A percentile compares a stretch with the other conserved stretches of the same genome.
Evolutionary conservation across 176 grass and related monocot species (phyloP).

Genomic region (Oryza nivara): DNA sequence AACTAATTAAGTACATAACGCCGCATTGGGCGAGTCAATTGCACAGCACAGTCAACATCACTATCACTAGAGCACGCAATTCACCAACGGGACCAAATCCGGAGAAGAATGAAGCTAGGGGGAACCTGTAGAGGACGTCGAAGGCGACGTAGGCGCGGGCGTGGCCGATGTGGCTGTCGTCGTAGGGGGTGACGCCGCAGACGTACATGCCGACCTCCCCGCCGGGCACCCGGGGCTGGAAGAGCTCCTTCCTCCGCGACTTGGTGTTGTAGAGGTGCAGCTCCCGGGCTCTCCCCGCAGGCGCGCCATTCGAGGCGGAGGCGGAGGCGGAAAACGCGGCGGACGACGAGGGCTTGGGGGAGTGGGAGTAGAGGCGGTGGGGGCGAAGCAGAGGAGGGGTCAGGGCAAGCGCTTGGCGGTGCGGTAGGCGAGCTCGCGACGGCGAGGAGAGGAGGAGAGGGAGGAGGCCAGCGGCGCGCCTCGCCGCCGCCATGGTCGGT

Average conservation of each 20-base stretch:
- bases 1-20: not conserved
- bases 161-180: conserved; percentile 95
- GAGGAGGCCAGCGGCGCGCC: conserved; percentile 39
- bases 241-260: conserved; percentile 67
- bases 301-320: conserved; percentile 35
- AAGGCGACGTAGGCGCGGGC: conserved; percentile 92
- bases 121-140: conserved; percentile 82
- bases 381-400: not conserved
- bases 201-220: conserved; percentile 93
- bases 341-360: conserved; percentile 7
- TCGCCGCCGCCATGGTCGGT: conserved; percentile 31
- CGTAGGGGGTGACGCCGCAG: conserved; percentile 91
- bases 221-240: conserved; percentile 52
- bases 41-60: not conserved
- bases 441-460: conserved; percentile 41
- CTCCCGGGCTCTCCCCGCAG: conserved; percentile 26
- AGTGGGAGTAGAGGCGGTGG: conserved; percentile 25
- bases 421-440: not conserved
- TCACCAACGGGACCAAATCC: not conserved
- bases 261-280: conserved; percentile 87
- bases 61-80: not conserved
- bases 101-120: not conserved
- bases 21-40: not conserved
- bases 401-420: conserved; percentile 5
- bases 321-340: conserved; percentile 19